phyloP scores from a whole-genome alignment of 163 green algal genomes.

The Chlorella variabilis region DNA sequence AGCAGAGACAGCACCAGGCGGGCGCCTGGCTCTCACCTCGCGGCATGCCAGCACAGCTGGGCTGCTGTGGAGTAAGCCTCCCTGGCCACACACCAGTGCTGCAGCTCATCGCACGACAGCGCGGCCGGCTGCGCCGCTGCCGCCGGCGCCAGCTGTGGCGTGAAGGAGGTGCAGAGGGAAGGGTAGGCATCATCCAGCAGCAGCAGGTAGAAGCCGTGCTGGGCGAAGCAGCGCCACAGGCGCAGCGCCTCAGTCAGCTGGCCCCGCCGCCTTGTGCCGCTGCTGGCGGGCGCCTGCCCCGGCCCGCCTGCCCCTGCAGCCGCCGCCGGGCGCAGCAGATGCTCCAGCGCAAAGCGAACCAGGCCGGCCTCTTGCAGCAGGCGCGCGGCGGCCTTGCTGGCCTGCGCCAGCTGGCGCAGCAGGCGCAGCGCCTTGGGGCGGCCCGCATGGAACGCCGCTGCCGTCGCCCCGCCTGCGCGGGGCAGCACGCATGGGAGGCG shows the following conservation, averaged over 20 bases:
- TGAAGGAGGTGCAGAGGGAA: slow-evolving; percentile 34
- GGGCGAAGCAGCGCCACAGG: slow-evolving; percentile 30
- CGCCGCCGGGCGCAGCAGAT: slow-evolving; percentile 21
- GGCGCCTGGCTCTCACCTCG: slow-evolving; percentile 13
- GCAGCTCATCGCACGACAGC: slow-evolving; percentile 6
- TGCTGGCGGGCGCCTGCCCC: neutral
- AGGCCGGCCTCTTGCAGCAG: slow-evolving; percentile 23
- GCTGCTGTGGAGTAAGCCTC: slow-evolving; percentile 22
- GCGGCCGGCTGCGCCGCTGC: neutral
- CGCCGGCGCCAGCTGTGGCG: neutral
- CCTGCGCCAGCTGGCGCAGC: slow-evolving; percentile 34
- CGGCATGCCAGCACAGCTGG: slow-evolving; percentile 35
- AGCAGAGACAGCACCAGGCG: no score
- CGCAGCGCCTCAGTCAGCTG: slow-evolving; percentile 31
- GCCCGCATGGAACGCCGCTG: slow-evolving; percentile 9
- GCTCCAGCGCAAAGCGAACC: slow-evolving; percentile 17
- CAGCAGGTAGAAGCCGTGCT: slow-evolving; percentile 33
- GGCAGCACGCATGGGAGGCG: no score
- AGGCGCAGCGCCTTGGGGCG: slow-evolving; percentile 35
- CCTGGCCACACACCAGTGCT: slow-evolving; percentile 3
- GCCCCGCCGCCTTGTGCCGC: neutral
- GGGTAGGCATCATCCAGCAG: slow-evolving; percentile 42
- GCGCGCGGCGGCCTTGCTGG: slow-evolving; percentile 31
- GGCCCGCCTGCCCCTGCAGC: neutral
- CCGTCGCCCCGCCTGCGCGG: neutral